Evolutionary conservation across 108 stramenopile genomes (phyloP).

Genomic region (Discostella pseudostelligera): DNA sequence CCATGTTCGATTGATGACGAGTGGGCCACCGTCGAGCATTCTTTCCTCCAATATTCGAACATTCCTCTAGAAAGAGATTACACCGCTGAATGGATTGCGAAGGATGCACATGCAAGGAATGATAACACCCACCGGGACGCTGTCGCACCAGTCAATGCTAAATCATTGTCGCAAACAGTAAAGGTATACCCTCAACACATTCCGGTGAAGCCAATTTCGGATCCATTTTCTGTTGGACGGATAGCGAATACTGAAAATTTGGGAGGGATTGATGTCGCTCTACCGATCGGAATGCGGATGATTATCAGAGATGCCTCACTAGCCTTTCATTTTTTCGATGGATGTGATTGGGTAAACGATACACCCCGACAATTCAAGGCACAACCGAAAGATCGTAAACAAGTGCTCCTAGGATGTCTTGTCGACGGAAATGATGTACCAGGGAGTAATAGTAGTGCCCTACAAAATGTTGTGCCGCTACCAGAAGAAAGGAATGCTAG

Average conservation of each 20-base stretch:
- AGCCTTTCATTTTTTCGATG: constrained; percentile 72
- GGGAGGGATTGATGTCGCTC: constrained; percentile 43
- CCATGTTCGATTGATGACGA: constrained; percentile 59
- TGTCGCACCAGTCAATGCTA: background rate
- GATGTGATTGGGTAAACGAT: constrained; percentile 71
- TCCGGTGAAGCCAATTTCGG: constrained; percentile 52
- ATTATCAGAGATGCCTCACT: constrained; percentile 62
- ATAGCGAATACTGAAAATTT: constrained; percentile 59
- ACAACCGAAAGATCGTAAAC: constrained; percentile 35
- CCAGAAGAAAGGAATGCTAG: constrained; percentile 54
- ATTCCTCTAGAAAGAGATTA: constrained; percentile 73
- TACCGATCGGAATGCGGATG: constrained; percentile 49
- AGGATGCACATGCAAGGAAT: constrained; percentile 7
- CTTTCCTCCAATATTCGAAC: constrained; percentile 31
- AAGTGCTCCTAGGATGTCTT: constrained; percentile 55
- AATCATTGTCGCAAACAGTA: constrained; percentile 6
- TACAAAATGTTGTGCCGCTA: constrained; percentile 49
- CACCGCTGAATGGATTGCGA: constrained; percentile 55
- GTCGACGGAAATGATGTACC: constrained; percentile 37
- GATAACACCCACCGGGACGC: background rate
- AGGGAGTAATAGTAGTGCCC: background rate
- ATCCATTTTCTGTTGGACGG: constrained; percentile 53
- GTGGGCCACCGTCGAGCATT: constrained; percentile 76
- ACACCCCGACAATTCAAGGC: constrained; percentile 7
- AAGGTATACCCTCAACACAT: constrained; percentile 71